These are phyloP conservation scores for Mucor velutinosus DNA, from an alignment of 371 early-diverging fungal species.

Conservation along the genomic window DNA sequence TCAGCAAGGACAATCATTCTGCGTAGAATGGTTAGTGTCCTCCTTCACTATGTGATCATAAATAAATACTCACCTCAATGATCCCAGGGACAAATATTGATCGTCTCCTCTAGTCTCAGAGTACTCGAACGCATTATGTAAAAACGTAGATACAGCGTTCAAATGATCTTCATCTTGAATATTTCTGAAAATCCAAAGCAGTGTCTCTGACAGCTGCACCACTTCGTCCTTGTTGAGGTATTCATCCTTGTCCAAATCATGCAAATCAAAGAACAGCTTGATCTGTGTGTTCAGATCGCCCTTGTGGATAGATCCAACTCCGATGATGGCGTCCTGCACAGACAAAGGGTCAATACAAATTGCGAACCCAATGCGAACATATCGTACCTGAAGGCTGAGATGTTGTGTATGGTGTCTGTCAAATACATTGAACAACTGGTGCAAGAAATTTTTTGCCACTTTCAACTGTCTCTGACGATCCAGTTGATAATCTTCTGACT, in stretches of 20 bases:
- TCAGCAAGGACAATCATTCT: constrained; percentile 78
- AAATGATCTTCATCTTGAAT: constrained; percentile 65
- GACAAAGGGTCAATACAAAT: not conserved
- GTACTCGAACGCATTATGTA: constrained; percentile 72
- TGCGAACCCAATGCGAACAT: not conserved
- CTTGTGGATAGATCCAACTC: constrained; percentile 77
- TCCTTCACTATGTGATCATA: not conserved
- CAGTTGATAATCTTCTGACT: constrained; percentile 25
- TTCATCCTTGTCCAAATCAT: constrained; percentile 78
- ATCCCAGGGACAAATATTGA: constrained; percentile 39
- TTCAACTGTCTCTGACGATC: constrained; percentile 37
- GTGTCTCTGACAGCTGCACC: constrained; percentile 85
- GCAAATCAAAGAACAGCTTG: constrained; percentile 83
- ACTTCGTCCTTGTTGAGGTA: constrained; percentile 80
- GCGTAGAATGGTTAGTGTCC: too few species aligned
- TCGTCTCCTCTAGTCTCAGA: constrained; percentile 48
- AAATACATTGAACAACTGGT: constrained; percentile 58
- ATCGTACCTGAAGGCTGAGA: constrained; percentile 60
- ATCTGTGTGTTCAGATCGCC: constrained; percentile 81
- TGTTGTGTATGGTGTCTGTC: constrained; percentile 59
- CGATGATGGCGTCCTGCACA: constrained; percentile 75
- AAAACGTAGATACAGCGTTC: constrained; percentile 70
- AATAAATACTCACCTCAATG: constrained; percentile 33
- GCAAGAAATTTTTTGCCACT: constrained; percentile 52
- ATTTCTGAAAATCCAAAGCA: constrained; percentile 77